Evolutionary conservation across 345 rosid species (phyloP).

Genomic region (Moringa oleifera): DNA sequence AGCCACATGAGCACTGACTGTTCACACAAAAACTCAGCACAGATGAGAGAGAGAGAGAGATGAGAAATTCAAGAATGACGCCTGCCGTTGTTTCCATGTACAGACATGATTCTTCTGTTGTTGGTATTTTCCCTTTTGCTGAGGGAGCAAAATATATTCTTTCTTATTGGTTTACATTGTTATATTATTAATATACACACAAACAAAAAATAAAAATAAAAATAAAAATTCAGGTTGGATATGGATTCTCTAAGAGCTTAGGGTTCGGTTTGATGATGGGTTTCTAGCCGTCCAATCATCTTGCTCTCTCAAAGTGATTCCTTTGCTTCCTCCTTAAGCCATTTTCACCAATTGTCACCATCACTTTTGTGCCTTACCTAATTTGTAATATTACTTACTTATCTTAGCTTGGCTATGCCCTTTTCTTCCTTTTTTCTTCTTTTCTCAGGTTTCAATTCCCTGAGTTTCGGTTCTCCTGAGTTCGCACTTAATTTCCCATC

Average conservation of each 20-base stretch:
- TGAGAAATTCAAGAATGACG: constrained; percentile 13
- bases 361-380: constrained; percentile 36
- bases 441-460: background rate
- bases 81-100: constrained; percentile 7
- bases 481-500: background rate
- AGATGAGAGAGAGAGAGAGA: background rate
- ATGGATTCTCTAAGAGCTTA: constrained; percentile 16
- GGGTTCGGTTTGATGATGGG: constrained; percentile 8
- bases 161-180: background rate
- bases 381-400: constrained; percentile 25
- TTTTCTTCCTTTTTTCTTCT: constrained; percentile 18
- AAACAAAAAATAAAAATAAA: background rate
- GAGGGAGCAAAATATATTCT: background rate
- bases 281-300: constrained; percentile 35
- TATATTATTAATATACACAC: background rate
- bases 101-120: constrained; percentile 2
- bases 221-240: background rate
- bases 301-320: constrained; percentile 35
- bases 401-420: too few relatives aligned
- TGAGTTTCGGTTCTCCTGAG: background rate
- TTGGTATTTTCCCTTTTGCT: background rate
- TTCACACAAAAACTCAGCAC: constrained; percentile 9
- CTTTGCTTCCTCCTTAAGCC: constrained; percentile 71
- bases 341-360: constrained; percentile 34
- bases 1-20: background rate